A percentile compares a stretch with the other conserved stretches of the same genome.
Evolutionary conservation across 2,329 filamentous ascomycete genomes (phyloP).

Genomic region (Exophiala sideris): DNA sequence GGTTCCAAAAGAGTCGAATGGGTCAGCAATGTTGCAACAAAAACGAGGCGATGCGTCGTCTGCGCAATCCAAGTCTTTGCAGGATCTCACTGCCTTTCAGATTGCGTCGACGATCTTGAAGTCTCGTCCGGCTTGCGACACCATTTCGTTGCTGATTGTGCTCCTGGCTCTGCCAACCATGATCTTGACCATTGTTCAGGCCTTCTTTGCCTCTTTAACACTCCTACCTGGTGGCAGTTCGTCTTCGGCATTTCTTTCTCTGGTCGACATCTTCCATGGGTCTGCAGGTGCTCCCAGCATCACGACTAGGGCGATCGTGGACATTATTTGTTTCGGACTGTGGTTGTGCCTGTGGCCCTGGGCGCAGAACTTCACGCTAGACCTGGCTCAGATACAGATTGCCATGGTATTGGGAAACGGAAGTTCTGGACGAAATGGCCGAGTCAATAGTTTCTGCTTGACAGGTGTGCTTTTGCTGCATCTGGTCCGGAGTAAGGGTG

Average conservation of each 20-base stretch:
- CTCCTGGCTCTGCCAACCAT: conserved; percentile 88
- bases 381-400: conserved; percentile 89
- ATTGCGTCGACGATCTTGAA: conserved; percentile 81
- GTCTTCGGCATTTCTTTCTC: conserved; percentile 69
- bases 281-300: conserved; percentile 82
- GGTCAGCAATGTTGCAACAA: conserved; percentile 23
- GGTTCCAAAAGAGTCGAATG: conserved; percentile 18
- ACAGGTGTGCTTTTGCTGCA: conserved; percentile 46
- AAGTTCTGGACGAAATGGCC: conserved; percentile 49
- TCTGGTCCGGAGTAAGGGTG: conserved; percentile 44
- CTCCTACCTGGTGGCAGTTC: conserved; percentile 82
- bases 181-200: conserved; percentile 82
- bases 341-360: conserved; percentile 88
- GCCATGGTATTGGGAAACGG: conserved; percentile 86
- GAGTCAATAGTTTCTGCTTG: conserved; percentile 45
- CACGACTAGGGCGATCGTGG: conserved; percentile 78
- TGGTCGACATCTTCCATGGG: conserved; percentile 88
- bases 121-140: conserved; percentile 88
- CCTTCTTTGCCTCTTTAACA: conserved; percentile 86
- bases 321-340: conserved; percentile 74
- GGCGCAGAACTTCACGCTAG: conserved; percentile 81
- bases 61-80: conserved; percentile 64
- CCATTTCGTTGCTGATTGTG: conserved; percentile 93
- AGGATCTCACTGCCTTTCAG: conserved; percentile 70
- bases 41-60: conserved; percentile 69